phyloP scores from a whole-genome alignment of 2,329 filamentous ascomycete genomes.

The Hymenoscyphus occultus region DNA sequence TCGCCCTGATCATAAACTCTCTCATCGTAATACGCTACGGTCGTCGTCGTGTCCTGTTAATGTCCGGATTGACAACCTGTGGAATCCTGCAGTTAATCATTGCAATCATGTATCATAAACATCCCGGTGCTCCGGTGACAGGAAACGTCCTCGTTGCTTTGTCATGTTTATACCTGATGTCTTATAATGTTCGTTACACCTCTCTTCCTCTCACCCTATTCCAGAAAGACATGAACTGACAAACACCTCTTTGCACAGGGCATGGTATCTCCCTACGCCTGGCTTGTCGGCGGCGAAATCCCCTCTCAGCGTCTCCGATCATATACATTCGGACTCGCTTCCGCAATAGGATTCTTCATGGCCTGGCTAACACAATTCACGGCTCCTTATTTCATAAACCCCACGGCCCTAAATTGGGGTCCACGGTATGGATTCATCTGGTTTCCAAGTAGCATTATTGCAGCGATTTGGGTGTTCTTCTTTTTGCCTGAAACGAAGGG shows the following conservation, averaged over 20 bases:
- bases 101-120: constrained; percentile 49
- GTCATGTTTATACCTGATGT: constrained; percentile 31
- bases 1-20: constrained; percentile 52
- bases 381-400: constrained; percentile 59
- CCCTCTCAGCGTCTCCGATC: constrained; percentile 54
- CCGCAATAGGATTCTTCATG: constrained; percentile 52
- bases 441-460: constrained; percentile 28
- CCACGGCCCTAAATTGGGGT: constrained; percentile 51
- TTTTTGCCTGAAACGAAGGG: constrained; percentile 55
- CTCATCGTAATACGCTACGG: constrained; percentile 51
- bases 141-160: constrained; percentile 48
- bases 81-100: constrained; percentile 54
- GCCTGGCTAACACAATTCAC: constrained; percentile 53
- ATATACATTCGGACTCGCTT: constrained; percentile 54
- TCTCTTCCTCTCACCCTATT: not conserved
- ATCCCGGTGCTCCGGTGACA: constrained; percentile 38
- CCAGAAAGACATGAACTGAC: not conserved
- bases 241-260: constrained; percentile 4
- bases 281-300: constrained; percentile 56
- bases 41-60: constrained; percentile 51
- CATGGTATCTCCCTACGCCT: constrained; percentile 48
- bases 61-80: constrained; percentile 48
- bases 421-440: constrained; percentile 58
- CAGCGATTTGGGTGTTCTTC: constrained; percentile 45
- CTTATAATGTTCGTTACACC: constrained; percentile 25